Evolutionary conservation across 2,329 filamentous ascomycete species (phyloP).

Genomic region (Sarocladium kiliense): DNA sequence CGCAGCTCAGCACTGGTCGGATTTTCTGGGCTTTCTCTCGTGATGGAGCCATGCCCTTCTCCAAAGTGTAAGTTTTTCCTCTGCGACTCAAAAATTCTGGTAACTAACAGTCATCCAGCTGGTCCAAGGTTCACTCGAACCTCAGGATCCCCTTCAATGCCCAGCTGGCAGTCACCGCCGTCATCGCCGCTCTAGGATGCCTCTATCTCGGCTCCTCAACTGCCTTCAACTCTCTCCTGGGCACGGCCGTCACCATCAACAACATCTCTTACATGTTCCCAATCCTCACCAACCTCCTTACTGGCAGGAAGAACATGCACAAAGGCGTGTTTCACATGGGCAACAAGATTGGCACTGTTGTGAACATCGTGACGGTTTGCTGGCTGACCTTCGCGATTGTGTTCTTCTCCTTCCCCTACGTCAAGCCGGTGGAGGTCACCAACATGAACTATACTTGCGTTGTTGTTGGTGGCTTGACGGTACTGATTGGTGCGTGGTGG

Average conservation of each 20-base stretch:
- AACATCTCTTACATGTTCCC: conserved; percentile 40
- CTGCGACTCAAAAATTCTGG: conserved; percentile 10
- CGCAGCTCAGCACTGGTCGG: conserved; percentile 27
- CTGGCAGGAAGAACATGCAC: conserved; percentile 31
- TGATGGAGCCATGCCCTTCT: conserved; percentile 35
- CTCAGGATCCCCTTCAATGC: conserved; percentile 33
- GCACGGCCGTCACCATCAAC: conserved; percentile 35
- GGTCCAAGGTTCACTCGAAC: conserved; percentile 28
- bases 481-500: conserved; percentile 36
- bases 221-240: conserved; percentile 38
- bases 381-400: conserved; percentile 36
- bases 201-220: conserved; percentile 38
- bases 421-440: conserved; percentile 25
- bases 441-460: conserved; percentile 48
- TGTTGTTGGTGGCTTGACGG: conserved; percentile 32
- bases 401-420: conserved; percentile 36
- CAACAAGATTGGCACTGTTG: conserved; percentile 22
- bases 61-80: conserved; percentile 17
- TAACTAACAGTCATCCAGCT: conserved; percentile 16
- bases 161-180: conserved; percentile 25
- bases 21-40: conserved; percentile 38
- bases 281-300: conserved; percentile 37
- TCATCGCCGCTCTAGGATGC: conserved; percentile 33
- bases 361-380: conserved; percentile 29
- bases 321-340: conserved; percentile 34